phyloP scores from a whole-genome alignment of 257 asterid genomes.

The Ilex asprella region DNA sequence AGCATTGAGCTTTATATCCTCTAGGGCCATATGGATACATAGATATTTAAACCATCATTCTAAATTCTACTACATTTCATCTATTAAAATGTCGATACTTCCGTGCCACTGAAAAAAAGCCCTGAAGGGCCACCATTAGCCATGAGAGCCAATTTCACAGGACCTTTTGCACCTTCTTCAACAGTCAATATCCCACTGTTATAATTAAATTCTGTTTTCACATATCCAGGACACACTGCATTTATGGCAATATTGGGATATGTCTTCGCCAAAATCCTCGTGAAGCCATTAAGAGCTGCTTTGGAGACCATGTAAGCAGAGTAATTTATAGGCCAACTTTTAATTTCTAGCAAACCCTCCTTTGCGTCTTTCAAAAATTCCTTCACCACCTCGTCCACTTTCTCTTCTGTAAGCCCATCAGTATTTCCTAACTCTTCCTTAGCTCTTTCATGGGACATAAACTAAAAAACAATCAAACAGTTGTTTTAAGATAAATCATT shows the following conservation, averaged over 20 bases:
- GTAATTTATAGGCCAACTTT: slow-evolving; percentile 20
- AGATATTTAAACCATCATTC: too few species aligned
- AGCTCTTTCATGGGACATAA: slow-evolving; percentile 11
- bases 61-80: not conserved
- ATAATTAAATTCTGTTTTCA: slow-evolving; percentile 16
- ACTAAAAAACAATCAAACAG: not conserved
- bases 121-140: slow-evolving; percentile 27
- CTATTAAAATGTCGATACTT: not conserved
- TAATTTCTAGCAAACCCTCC: slow-evolving; percentile 11
- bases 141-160: slow-evolving; percentile 15
- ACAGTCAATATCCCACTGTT: slow-evolving; percentile 9
- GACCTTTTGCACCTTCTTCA: slow-evolving; percentile 19
- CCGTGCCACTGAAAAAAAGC: slow-evolving; percentile 6
- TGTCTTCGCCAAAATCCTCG: slow-evolving; percentile 22
- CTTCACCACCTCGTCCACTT: slow-evolving; percentile 14
- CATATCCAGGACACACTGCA: slow-evolving; percentile 21
- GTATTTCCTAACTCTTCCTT: slow-evolving; percentile 8
- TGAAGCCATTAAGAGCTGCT: slow-evolving; percentile 23
- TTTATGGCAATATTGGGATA: slow-evolving; percentile 18
- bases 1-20: too few species aligned
- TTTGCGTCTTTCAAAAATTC: slow-evolving; percentile 12
- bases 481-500: too few species aligned
- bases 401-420: slow-evolving; percentile 18
- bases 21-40: too few species aligned
- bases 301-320: slow-evolving; percentile 30